Evolutionary conservation across 306 rosid genomes (phyloP), one percentile per base, ranked within the genome.

Genomic region (Mucuna pruriens): DNA sequence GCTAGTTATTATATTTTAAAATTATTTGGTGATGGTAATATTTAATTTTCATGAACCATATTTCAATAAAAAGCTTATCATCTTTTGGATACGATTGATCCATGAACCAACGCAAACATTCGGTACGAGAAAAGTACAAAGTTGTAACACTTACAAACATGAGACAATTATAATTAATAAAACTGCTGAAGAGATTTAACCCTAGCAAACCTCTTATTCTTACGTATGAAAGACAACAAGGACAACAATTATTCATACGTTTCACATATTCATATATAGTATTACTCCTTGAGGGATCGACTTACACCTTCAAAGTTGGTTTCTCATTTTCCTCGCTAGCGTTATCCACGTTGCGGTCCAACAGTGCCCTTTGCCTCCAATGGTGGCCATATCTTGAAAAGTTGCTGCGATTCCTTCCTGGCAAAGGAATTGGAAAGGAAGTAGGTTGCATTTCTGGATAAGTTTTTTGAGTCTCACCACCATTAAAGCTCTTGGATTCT

Each of bases 351-450:
- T 11, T 12, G 54, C 74, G 74, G 33, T 10, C 10, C 6, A 4
- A 16, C 2, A 31, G 13, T 2, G 22, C 4, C 55, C 74, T 80
- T 60, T 75, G 70, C 6, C 5, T 69, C 81, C 84, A 26, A 71
- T 6, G 5, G 48, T 71, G 10, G 49, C 0, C 0, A 12, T 9
- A 7, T 6, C 36, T 11, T 2, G 34, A 6, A n/a, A 0, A 15
- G 17, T 17, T 49, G 2, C 84, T 49, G 2, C 84, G 84, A 69
- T 84, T 84, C 71, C 55, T 69, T 29, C 87, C 87, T 0, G 87
- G 87, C 29, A 84, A 46, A 39, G 87, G 87, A 69, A 69, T 60
- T 36, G 79, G 79, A 31, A 75, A 76, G 0, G 82, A 49, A 38
- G 19, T 69, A 1, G 84, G 11, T 12, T 69, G 75, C 82, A 80